Base-by-base conservation (phyloP, 805 yeast species). In the Maudiozyma saulgeensis region DNA sequence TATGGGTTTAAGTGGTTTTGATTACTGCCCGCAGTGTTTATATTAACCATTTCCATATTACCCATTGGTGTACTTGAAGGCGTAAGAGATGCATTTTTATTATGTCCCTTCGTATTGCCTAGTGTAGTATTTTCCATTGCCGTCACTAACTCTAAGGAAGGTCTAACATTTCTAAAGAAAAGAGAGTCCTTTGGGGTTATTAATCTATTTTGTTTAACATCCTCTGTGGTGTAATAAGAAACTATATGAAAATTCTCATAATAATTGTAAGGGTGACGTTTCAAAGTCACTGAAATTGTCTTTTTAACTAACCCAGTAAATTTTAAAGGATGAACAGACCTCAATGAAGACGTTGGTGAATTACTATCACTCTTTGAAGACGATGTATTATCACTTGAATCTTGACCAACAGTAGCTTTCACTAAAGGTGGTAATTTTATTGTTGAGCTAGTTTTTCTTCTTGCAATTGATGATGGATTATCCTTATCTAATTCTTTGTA, bases 171-270 rank as follows among this genome's bases (percentile, higher is more conserved):
- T 50, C 75, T 74, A 48, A 87, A 72, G 18, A 61, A 56, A 7
- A 76, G 73, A 7, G 76, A 66, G 40, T 76, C 76, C 4, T 79
- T 69, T 0, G 96, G 96, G 25, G 81, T 69, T 0, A 65, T 58
- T 43, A 89, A 68, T 40, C 68, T 70, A 5, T 82, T 81, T 34
- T 71, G 68, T 46, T 78, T 60, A 4, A 88, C 93, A 63, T 90
- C 96, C 19, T 78, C 78, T 0, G 88, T 82, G 31, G 77, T 71
- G 62, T 87, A 90, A 66, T 90, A 90, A 8, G 90, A 80, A 2
- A 90, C 80, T 49, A 90, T 66, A 60, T 91, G 96, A 44, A 55
- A 44, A 31, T 46, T 49, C 32, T 53, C 53, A 37, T 43, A 43
- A 12, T 47, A 50, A 34, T 51, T 51, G 11, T 47, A 82, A 68